Evolutionary conservation across 192 early-diverging fungal species (phyloP).

Genomic region (Backusella psychrophila): DNA sequence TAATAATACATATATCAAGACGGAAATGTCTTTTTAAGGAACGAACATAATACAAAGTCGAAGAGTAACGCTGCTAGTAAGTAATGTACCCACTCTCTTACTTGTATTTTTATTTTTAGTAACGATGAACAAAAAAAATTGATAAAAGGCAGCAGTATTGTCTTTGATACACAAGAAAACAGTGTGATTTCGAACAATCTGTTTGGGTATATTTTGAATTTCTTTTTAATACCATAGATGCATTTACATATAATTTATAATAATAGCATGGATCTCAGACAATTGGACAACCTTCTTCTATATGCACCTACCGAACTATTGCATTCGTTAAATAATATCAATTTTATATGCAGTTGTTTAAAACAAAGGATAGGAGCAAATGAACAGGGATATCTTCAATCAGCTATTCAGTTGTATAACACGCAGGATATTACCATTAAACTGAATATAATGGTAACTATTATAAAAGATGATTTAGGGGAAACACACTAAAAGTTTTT

Average conservation of each 20-base stretch:
- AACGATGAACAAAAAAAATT: neutral
- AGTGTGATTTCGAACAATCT: slow-evolving; percentile 27
- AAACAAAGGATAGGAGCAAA: neutral
- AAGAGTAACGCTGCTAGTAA: slow-evolving; percentile 15
- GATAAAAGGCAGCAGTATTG: slow-evolving; percentile 2
- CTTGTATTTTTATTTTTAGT: neutral
- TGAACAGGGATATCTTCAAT: slow-evolving; percentile 18
- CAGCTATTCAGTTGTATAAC: slow-evolving; percentile 16
- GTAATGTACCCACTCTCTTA: neutral
- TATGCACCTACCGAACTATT: neutral
- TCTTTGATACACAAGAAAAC: slow-evolving; percentile 12
- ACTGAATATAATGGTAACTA: slow-evolving; percentile 21
- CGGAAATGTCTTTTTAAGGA: slow-evolving; percentile 18
- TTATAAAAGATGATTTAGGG: neutral
- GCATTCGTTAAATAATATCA: neutral
- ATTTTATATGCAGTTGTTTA: slow-evolving; percentile 5
- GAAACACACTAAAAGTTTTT: neutral
- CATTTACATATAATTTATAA: neutral
- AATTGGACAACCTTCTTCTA: neutral
- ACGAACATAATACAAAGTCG: neutral
- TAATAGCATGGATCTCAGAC: slow-evolving; percentile 18
- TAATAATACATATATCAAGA: neutral
- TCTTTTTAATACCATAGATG: neutral
- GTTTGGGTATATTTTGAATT: slow-evolving; percentile 13
- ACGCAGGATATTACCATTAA: slow-evolving; percentile 21